Evolutionary conservation across 148 eudicot genomes (phyloP), one percentile per base, ranked within the genome.

Genomic region (Polygonum aviculare): DNA sequence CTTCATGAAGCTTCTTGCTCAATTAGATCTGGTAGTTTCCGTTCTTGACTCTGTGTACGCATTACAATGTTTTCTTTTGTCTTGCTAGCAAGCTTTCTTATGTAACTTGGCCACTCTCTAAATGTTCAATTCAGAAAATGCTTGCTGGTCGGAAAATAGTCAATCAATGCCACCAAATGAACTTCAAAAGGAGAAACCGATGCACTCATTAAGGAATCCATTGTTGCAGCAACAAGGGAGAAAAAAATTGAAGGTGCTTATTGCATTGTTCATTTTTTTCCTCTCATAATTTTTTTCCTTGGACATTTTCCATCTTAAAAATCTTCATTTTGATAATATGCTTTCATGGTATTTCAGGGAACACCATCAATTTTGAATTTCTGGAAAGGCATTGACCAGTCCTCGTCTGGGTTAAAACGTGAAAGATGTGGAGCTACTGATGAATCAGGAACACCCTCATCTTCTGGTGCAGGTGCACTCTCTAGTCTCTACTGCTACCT

Each of bases 311-410:
- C 36, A 62, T 31, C 15, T 45, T 50, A 26, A 73, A 72, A 49
- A 63, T 10, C 45, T 52, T 63, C 5, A 36, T 45, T 39, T 39
- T 48, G 75, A 47, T 73, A 5, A 73, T 31, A 19, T 49, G 19
- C 69, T 12, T 50, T 0, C 71, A 21, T 40, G 65, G 11, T 82
- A 33, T 78, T 41, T 65, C 82, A 92, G 97, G 92, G 92, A 74
- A 80, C 86, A 47, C 73, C 92, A 40, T 81, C 93, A 26, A 92
- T 92, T 76, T 71, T 90, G 86, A 86, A 85, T 85, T 90, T 86
- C 77, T 82, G 88, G 74, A 85, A 81, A 76, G 85, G 82, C 65
- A 18, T 69, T 39, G 75, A 76, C 35, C 74, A 72, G 35, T 77
- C 71, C 6, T 67, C 72, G 22, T 67, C 72, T 15, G 14, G 39